A percentile compares a stretch with the other conserved stretches of the same genome.
These are phyloP conservation scores for Naganishia sp. DNA, from an alignment of 1,284 basidiomycete species.

Conservation along the genomic window DNA sequence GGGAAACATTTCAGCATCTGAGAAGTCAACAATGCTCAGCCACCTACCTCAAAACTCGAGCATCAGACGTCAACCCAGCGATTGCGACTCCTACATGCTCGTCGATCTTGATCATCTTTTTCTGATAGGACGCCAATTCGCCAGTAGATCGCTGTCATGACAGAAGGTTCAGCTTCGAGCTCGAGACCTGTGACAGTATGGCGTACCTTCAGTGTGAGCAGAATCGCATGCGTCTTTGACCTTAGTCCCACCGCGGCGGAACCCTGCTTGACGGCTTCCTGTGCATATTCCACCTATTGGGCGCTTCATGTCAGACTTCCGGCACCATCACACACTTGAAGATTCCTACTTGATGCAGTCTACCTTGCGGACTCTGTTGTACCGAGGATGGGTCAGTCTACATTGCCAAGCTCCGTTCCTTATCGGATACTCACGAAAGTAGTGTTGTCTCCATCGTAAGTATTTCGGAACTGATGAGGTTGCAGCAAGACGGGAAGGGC, in stretches of 20 bases:
- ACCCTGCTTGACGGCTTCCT: constrained; percentile 99
- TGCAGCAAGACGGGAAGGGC: neutral
- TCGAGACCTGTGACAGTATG: neutral
- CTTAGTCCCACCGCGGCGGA: constrained; percentile 95
- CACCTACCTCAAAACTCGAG: constrained; percentile 86
- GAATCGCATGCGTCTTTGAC: constrained; percentile 90
- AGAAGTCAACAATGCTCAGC: neutral
- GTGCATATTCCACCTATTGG: constrained; percentile 93
- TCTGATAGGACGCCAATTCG: constrained; percentile 96
- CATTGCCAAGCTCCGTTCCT: too few species aligned
- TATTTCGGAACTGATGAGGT: constrained; percentile 78
- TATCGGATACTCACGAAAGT: constrained; percentile 63
- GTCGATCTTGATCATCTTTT: constrained; percentile 99
- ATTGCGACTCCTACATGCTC: constrained; percentile 99
- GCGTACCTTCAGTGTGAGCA: constrained; percentile 85
- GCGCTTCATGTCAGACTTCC: neutral
- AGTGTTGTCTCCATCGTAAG: constrained; percentile 94
- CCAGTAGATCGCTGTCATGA: constrained; percentile 84
- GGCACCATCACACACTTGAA: neutral
- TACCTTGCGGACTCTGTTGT: constrained; percentile 49
- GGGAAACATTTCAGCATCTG: neutral
- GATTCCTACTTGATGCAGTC: constrained; percentile 52
- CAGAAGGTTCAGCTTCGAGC: neutral
- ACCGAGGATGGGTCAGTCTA: neutral
- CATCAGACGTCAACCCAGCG: constrained; percentile 96